A percentile compares a stretch with the other conserved stretches of the same genome.
Evolutionary conservation across 306 rosid genomes (phyloP).

Genomic region (Carpinus fangiana): DNA sequence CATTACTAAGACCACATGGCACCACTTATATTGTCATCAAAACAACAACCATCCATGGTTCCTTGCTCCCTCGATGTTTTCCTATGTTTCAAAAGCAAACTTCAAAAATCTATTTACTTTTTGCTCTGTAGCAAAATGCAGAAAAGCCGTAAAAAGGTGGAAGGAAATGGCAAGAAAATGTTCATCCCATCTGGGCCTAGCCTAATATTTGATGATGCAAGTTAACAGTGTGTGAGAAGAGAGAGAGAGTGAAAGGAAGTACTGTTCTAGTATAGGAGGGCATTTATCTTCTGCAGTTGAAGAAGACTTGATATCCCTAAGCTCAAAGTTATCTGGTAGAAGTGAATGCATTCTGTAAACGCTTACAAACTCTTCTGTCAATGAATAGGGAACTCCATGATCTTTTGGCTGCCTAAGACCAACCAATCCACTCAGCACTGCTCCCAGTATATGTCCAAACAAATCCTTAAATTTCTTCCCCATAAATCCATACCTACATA

Average conservation of each 20-base stretch:
- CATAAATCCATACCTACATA: conserved; percentile 68
- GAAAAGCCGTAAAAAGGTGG: not conserved
- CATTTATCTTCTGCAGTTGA: conserved; percentile 33
- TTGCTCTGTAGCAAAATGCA: not conserved
- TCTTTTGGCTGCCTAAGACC: conserved; percentile 62
- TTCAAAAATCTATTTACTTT: not conserved
- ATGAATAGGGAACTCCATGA: conserved; percentile 79
- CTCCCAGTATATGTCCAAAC: conserved; percentile 62
- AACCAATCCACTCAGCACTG: conserved; percentile 66
- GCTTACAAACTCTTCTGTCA: conserved; percentile 74
- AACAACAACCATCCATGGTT: no score
- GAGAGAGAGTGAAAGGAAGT: conserved; percentile 4
- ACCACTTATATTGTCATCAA: no score
- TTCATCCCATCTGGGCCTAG: not conserved
- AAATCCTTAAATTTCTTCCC: conserved; percentile 73
- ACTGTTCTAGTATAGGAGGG: conserved; percentile 59
- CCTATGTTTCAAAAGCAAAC: no score
- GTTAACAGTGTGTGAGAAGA: not conserved
- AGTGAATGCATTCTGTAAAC: conserved; percentile 80
- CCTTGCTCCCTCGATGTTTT: no score
- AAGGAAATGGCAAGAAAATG: not conserved
- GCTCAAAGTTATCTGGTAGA: conserved; percentile 57
- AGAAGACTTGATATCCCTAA: conserved; percentile 42
- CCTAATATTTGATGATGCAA: not conserved
- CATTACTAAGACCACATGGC: no score